Evolutionary conservation across 768 basidiomycete species (phyloP).

Genomic region (Leucosporidium yakuticum): DNA sequence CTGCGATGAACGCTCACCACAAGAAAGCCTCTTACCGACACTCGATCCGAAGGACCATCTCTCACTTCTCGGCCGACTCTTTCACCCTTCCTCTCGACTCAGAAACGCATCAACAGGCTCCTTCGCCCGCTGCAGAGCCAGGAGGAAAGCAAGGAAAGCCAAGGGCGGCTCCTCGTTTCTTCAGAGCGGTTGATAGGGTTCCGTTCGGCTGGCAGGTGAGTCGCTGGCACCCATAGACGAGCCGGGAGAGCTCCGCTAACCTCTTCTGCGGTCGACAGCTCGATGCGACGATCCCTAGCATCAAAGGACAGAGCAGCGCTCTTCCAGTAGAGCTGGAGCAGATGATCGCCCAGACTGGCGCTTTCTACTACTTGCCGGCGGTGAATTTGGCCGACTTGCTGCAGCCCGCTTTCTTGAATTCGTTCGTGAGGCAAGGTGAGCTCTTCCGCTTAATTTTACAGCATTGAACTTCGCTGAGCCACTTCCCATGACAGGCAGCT

Average conservation of each 20-base stretch:
- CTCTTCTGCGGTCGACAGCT: background rate
- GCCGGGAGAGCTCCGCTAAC: background rate
- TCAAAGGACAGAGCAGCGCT: background rate
- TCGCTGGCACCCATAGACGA: background rate
- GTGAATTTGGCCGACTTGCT: conserved; percentile 29
- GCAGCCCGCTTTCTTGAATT: conserved; percentile 14
- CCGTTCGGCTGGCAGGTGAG: conserved; percentile 32
- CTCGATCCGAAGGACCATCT: background rate
- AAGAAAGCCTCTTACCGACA: conserved; percentile 18
- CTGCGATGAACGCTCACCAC: conserved; percentile 31
- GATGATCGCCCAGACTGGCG: background rate
- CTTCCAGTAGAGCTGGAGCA: background rate
- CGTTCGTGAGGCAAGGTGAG: conserved; percentile 18
- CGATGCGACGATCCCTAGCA: conserved; percentile 15
- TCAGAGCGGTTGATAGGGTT: conserved; percentile 4
- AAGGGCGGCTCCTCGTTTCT: background rate
- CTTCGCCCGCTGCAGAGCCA: background rate
- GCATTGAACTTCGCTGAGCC: background rate
- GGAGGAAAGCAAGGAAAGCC: background rate
- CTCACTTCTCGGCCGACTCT: background rate
- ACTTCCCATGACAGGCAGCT: conserved; percentile 2
- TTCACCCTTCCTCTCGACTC: background rate
- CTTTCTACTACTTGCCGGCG: background rate
- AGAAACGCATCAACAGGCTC: background rate
- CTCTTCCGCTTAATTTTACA: background rate